A percentile compares a stretch with the other conserved stretches of the same genome.
These are phyloP conservation scores for Eucalyptus caleyi DNA, from an alignment of 345 rosid genomes.

Conservation along the genomic window DNA sequence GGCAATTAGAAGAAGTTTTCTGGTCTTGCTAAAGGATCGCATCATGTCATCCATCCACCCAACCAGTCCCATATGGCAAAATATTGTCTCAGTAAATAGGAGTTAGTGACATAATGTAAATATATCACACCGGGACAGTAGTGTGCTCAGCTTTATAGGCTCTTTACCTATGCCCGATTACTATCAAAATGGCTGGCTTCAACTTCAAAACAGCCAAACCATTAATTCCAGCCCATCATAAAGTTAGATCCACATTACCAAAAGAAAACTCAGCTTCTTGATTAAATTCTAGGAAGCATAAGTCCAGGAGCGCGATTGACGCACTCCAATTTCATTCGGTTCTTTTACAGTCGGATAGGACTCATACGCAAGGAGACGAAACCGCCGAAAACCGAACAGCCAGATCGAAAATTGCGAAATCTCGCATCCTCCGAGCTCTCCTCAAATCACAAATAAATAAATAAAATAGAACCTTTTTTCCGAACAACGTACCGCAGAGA, in stretches of 20 bases:
- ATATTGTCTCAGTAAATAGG: background rate
- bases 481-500: conserved; percentile 47
- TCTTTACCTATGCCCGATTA: background rate
- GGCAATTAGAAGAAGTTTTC: background rate
- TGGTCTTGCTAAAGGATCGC: background rate
- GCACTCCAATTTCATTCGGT: background rate
- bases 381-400: background rate
- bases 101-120: background rate
- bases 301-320: background rate
- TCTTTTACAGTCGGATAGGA: background rate
- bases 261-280: background rate
- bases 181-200: background rate
- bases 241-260: background rate
- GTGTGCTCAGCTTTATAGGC: background rate
- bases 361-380: background rate
- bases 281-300: background rate
- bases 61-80: background rate
- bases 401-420: background rate
- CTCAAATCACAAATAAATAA: background rate
- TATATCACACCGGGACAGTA: background rate
- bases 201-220: background rate
- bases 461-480: background rate
- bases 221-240: background rate
- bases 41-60: background rate
- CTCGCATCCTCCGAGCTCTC: background rate